Evolutionary conservation across 352 stramenopile genomes (phyloP).

Genomic region (Globisporangium carolinianum): DNA sequence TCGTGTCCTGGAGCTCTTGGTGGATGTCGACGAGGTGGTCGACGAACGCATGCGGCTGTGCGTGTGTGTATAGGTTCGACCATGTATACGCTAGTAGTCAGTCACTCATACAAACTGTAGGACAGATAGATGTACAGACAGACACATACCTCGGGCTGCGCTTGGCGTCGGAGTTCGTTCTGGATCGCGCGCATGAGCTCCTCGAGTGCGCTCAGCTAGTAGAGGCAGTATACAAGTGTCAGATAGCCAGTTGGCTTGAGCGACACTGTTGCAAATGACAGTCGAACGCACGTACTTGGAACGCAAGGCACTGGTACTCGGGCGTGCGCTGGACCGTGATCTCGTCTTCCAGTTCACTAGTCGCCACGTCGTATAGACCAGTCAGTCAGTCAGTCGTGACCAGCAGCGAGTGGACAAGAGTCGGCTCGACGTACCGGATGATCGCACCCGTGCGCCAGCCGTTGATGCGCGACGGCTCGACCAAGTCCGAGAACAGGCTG

Average conservation of each 20-base stretch:
- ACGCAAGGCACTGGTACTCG: conserved; percentile 58
- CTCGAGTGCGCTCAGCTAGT: conserved; percentile 48
- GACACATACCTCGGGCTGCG: conserved; percentile 24
- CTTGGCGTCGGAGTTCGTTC: conserved; percentile 39
- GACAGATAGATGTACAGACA: conserved; percentile 19
- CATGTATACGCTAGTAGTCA: conserved; percentile 12
- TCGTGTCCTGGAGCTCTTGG: conserved; percentile 49
- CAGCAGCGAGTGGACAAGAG: no score
- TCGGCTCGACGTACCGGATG: conserved; percentile 47
- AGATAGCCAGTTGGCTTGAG: not conserved
- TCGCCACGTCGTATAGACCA: no score
- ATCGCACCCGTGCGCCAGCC: conserved; percentile 92
- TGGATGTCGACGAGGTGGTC: conserved; percentile 55
- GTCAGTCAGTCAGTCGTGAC: no score
- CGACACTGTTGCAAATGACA: not conserved
- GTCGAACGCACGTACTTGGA: conserved; percentile 23
- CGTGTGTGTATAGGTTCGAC: not conserved
- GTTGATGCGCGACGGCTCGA: conserved; percentile 90
- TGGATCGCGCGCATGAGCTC: conserved; percentile 63
- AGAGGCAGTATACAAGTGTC: not conserved
- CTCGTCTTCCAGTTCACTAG: conserved; percentile 82
- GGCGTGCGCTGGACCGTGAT: conserved; percentile 55
- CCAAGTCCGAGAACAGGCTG: conserved; percentile 92
- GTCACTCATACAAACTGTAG: not conserved
- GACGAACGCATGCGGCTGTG: conserved; percentile 55